Evolutionary conservation across 2,329 filamentous ascomycete species (phyloP).

Genomic region (Pyricularia sp.): DNA sequence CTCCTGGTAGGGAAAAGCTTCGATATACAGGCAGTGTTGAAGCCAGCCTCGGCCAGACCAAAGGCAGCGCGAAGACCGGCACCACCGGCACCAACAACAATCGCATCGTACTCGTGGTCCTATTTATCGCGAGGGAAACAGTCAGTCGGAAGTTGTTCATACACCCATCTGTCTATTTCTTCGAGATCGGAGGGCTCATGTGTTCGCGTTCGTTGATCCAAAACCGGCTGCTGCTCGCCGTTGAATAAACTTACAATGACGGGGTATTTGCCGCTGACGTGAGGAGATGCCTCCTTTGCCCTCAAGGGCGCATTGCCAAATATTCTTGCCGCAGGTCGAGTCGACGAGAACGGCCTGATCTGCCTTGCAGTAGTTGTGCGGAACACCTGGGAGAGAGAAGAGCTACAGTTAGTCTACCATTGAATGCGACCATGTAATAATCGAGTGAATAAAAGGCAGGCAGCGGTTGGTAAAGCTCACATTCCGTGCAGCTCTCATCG

Average conservation of each 20-base stretch:
- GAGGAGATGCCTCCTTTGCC: slow-evolving; percentile 84
- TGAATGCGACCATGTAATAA: background rate
- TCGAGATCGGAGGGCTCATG: background rate
- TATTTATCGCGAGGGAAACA: slow-evolving; percentile 17
- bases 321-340: slow-evolving; percentile 68
- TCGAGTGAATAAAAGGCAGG: background rate
- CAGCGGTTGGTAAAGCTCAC: background rate
- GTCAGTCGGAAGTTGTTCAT: background rate
- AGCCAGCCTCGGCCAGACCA: slow-evolving; percentile 75
- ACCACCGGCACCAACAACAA: slow-evolving; percentile 80
- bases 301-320: slow-evolving; percentile 75
- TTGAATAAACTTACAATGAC: slow-evolving; percentile 58
- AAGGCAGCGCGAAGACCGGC: slow-evolving; percentile 72
- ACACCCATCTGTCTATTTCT: background rate
- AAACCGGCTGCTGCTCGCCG: background rate
- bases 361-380: slow-evolving; percentile 31
- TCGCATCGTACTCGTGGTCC: slow-evolving; percentile 97
- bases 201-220: background rate
- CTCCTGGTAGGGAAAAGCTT: slow-evolving; percentile 79
- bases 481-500: slow-evolving; percentile 10
- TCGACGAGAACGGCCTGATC: slow-evolving; percentile 74
- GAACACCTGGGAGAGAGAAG: slow-evolving; percentile 4
- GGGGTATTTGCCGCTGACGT: slow-evolving; percentile 80
- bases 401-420: background rate
- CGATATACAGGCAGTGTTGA: slow-evolving; percentile 79